Base-by-base conservation (phyloP, 2,329 filamentous ascomycete genomes). In the Aquanectria penicillioides region DNA sequence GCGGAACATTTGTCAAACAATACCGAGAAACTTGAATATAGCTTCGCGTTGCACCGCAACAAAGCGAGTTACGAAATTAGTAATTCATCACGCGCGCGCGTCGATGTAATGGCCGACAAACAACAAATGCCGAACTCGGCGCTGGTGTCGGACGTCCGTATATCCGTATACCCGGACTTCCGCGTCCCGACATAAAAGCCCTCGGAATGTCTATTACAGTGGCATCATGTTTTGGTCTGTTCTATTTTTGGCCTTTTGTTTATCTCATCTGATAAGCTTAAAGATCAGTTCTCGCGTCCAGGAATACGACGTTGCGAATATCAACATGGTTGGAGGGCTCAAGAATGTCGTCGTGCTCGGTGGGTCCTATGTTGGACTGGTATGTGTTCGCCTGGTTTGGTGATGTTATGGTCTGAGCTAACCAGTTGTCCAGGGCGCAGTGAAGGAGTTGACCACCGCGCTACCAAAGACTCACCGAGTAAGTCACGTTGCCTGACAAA, bases 331-430 rank as follows among this genome's bases (percentile, higher is more conserved):
- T 38, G 65, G 33, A 1, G 49, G 36, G 5, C 43, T 69, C 1
- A 70, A 67, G 55, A 71, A 71, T 12, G 62, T 71, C 6, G 57
- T 71, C 25, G 67, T 71, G 2, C 64, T 71, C 13, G 69, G 69
- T 6, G 69, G 68, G 17, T 71, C 69, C 1, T 71, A 68, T 43
- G 69, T 70, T 20, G 68, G 69, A 12, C 46, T 71, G 48, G 68
- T 69, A 31, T 48, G 67, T 48, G n/a, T 33, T 12, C 17, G 34
- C 1, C 2, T 3, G 29, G 3, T 6, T 5, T 9, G 11, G 13
- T 40, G 7, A 10, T 17, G 29, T 2, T 12, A 9, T 17, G 11
- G 18, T 20, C 20, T 28, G n/a, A 5, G 8, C 43, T 22, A 3
- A 62, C 50, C 28, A 15, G 11, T 13, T 10, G 37, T 17, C 7